phyloP scores from a whole-genome alignment of 148 eudicot genomes.

The Chenopodium quinoa region DNA sequence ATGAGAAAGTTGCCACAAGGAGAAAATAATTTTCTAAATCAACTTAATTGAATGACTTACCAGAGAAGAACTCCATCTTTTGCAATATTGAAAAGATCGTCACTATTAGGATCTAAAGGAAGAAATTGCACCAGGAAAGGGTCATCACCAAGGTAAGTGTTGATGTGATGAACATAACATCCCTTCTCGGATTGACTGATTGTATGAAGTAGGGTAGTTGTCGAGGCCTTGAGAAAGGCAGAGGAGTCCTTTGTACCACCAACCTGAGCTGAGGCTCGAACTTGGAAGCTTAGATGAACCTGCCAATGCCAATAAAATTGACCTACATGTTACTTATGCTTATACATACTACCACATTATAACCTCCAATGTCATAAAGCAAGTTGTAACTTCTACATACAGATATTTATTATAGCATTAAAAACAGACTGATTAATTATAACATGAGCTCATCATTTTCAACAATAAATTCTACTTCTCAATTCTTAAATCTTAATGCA shows the following conservation, averaged over 20 bases:
- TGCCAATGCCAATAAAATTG: conserved; percentile 43
- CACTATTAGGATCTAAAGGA: conserved; percentile 69
- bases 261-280: conserved; percentile 55
- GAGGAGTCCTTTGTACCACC: conserved; percentile 69
- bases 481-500: not conserved
- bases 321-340: conserved; percentile 26
- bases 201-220: conserved; percentile 90
- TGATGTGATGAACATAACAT: conserved; percentile 89
- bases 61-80: conserved; percentile 97
- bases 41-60: conserved; percentile 39
- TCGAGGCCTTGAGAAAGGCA: conserved; percentile 77
- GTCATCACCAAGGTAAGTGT: conserved; percentile 88
- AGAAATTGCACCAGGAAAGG: conserved; percentile 91
- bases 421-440: not conserved
- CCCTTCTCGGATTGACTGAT: conserved; percentile 75
- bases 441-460: not conserved
- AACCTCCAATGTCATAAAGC: conserved; percentile 16
- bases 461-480: not conserved
- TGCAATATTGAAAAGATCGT: conserved; percentile 79
- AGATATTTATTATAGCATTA: not conserved
- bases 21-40: not conserved
- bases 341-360: not conserved
- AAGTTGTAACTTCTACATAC: conserved; percentile 14
- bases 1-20: not conserved
- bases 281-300: conserved; percentile 72